Conservation (phyloP, 2,329 filamentous ascomycete genomes). For the Penicillium fuscoglaucum region DNA sequence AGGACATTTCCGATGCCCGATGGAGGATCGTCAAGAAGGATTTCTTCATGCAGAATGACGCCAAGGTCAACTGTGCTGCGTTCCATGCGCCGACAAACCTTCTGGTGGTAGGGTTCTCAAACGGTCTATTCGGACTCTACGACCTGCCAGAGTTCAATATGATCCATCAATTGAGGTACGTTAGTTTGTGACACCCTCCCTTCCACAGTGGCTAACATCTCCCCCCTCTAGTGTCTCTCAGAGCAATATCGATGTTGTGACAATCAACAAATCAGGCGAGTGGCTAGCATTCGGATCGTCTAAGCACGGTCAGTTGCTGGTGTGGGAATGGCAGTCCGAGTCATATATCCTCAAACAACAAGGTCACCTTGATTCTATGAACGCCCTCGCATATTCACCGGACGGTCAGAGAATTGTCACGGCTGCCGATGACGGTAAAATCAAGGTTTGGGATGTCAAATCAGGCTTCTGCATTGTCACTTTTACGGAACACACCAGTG, state of each 20-base stretch:
- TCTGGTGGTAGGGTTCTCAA: constrained; percentile 95
- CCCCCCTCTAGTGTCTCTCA: constrained; percentile 78
- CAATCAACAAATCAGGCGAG: constrained; percentile 90
- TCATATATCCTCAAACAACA: constrained; percentile 98
- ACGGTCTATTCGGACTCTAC: constrained; percentile 89
- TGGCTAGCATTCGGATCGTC: constrained; percentile 98
- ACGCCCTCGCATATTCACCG: constrained; percentile 86
- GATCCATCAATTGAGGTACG: constrained; percentile 73
- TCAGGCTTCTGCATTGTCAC: constrained; percentile 98
- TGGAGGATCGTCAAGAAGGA: constrained; percentile 92
- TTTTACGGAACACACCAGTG: constrained; percentile 94
- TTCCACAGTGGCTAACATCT: constrained; percentile 9
- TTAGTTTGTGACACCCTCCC: background rate
- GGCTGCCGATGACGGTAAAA: constrained; percentile 92
- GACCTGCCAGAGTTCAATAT: constrained; percentile 95
- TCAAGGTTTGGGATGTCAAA: constrained; percentile 96
- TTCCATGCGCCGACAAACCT: constrained; percentile 85
- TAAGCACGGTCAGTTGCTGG: constrained; percentile 89
- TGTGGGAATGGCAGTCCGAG: constrained; percentile 99
- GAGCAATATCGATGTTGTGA: constrained; percentile 92
- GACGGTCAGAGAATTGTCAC: constrained; percentile 93
- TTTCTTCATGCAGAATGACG: constrained; percentile 90
- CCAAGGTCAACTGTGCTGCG: constrained; percentile 83
- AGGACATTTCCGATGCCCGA: constrained; percentile 67
- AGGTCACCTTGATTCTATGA: constrained; percentile 95